A percentile compares a stretch with the other conserved stretches of the same genome.
Conservation (phyloP, 2,329 filamentous ascomycete species). For the Alternaria triticina region DNA sequence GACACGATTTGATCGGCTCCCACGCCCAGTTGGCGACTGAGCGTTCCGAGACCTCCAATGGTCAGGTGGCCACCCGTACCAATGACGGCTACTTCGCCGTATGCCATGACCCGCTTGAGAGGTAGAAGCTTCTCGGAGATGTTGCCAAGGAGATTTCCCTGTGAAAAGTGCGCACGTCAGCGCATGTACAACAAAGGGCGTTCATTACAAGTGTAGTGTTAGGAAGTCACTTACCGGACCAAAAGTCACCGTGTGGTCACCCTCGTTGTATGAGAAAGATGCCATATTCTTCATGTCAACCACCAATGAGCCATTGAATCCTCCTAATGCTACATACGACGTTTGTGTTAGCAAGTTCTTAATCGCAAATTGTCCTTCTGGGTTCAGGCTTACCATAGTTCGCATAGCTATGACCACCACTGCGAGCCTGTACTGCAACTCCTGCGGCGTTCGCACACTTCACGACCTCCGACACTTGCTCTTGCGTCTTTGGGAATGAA, state of each 20-base stretch:
- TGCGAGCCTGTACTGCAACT: not conserved
- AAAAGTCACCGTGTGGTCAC: not conserved
- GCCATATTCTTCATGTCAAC: not conserved
- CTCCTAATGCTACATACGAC: not conserved
- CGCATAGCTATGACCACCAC: not conserved
- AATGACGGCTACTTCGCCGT: not conserved
- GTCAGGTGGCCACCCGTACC: not conserved
- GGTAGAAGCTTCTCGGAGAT: not conserved
- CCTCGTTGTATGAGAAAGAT: not conserved
- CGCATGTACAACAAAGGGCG: not conserved
- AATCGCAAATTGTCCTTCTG: not conserved
- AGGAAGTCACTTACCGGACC: not conserved
- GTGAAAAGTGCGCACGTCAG: not conserved
- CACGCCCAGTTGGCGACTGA: not conserved
- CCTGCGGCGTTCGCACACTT: not conserved
- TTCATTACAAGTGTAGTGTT: not conserved
- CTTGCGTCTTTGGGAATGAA: not conserved
- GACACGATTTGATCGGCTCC: not conserved
- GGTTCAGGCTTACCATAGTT: not conserved
- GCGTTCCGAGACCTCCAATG: constrained; percentile 1
- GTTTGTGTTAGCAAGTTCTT: not conserved
- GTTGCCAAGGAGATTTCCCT: not conserved
- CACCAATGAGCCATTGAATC: not conserved
- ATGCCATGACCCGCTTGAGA: not conserved
- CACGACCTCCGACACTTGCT: not conserved